Conservation (phyloP, 345 rosid species). For the Populus alba region DNA sequence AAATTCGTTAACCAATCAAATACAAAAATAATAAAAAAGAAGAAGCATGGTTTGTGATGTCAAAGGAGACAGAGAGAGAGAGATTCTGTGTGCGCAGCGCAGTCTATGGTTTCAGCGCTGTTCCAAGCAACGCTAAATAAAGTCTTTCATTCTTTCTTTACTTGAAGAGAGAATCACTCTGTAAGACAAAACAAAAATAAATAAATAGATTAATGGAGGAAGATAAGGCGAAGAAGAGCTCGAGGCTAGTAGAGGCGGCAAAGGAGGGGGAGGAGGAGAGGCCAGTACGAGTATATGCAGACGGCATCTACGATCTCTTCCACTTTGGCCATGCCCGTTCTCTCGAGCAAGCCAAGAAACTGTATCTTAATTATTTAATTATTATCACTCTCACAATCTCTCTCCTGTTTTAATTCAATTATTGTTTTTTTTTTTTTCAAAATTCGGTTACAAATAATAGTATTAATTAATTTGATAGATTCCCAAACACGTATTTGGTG, state of each 20-base stretch:
- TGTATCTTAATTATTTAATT: not conserved
- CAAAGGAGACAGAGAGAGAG: not conserved
- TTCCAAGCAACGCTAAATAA: not conserved
- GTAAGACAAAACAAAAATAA: too few relatives aligned
- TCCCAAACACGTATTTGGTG: slow-evolving; percentile 57
- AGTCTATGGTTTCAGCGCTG: not conserved
- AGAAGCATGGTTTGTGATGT: not conserved
- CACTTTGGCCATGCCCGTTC: slow-evolving; percentile 36
- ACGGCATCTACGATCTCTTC: slow-evolving; percentile 37
- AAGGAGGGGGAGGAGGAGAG: not conserved
- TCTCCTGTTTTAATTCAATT: not conserved
- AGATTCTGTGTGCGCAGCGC: not conserved
- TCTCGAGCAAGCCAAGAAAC: slow-evolving; percentile 32
- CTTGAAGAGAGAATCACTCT: not conserved
- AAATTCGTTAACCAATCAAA: not conserved
- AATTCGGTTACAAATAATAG: too few relatives aligned
- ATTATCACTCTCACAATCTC: not conserved
- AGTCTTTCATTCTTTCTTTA: not conserved
- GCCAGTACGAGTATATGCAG: slow-evolving; percentile 29
- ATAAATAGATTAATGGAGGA: not conserved
- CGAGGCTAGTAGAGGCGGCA: not conserved
- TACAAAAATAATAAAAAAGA: not conserved
- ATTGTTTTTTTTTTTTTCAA: not conserved
- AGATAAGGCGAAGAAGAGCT: not conserved
- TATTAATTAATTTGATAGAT: slow-evolving; percentile 29